Evolutionary conservation across 306 rosid species (phyloP).

Genomic region (Dalbergia oliveri): DNA sequence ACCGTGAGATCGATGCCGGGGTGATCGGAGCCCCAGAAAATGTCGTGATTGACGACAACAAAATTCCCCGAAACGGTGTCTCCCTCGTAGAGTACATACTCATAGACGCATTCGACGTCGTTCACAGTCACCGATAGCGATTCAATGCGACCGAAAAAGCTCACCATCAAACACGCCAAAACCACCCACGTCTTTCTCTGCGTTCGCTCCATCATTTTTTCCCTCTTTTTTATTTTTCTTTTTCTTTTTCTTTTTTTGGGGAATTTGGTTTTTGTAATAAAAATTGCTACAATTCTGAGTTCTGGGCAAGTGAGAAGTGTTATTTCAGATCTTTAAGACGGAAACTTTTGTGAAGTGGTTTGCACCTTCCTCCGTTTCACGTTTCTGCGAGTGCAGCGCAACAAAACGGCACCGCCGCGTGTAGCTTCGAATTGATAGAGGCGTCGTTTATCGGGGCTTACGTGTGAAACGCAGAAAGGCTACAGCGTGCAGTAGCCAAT

Average conservation of each 20-base stretch:
- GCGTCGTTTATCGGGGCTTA: constrained; percentile 38
- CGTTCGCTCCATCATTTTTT: constrained; percentile 59
- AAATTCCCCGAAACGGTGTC: constrained; percentile 88
- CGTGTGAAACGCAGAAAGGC: constrained; percentile 39
- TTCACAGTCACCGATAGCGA: constrained; percentile 86
- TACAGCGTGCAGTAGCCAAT: constrained; percentile 53
- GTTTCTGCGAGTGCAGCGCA: background rate
- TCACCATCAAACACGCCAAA: constrained; percentile 57
- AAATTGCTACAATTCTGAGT: background rate
- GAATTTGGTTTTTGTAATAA: constrained; percentile 11
- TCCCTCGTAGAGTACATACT: constrained; percentile 88
- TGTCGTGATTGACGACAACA: constrained; percentile 94
- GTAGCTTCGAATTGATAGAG: background rate
- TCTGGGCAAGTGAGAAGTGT: constrained; percentile 5
- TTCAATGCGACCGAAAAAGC: constrained; percentile 62
- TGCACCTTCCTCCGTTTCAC: constrained; percentile 20
- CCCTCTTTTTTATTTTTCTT: background rate
- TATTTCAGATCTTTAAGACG: constrained; percentile 39
- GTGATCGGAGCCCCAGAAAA: constrained; percentile 95
- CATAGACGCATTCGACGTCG: constrained; percentile 88
- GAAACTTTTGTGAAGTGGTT: background rate
- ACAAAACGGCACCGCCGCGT: constrained; percentile 27
- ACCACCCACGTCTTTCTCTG: constrained; percentile 45
- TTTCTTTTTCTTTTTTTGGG: background rate
- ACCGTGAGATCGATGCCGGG: constrained; percentile 94